These are phyloP conservation scores for Sanghuangporus sanghuang DNA, from an alignment of 1,284 basidiomycete genomes.

Conservation along the genomic window DNA sequence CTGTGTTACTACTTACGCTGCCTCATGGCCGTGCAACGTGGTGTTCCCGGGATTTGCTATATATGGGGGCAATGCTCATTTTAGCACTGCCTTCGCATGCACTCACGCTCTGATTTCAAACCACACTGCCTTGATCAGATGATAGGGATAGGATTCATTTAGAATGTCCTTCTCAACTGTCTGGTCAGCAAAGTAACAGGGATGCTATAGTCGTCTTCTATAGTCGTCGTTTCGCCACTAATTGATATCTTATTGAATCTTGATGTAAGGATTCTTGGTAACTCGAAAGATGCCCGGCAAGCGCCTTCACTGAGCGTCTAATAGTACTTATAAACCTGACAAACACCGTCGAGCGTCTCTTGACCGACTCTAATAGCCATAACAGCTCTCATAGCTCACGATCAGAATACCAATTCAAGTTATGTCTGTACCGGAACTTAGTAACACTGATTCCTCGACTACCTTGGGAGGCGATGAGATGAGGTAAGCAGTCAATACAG, in stretches of 20 bases:
- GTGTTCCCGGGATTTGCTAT: not conserved
- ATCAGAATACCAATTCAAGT: not conserved
- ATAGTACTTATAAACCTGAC: not conserved
- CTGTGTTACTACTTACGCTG: not conserved
- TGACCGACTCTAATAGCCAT: too few species aligned
- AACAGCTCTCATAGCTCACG: too few species aligned
- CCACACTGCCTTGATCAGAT: not conserved
- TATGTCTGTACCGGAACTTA: not conserved
- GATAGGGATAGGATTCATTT: not conserved
- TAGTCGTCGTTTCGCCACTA: not conserved
- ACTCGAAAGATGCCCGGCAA: not conserved
- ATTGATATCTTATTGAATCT: not conserved
- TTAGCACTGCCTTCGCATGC: not conserved
- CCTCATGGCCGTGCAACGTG: not conserved
- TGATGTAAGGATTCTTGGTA: not conserved
- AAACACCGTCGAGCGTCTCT: not conserved
- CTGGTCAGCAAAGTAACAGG: not conserved
- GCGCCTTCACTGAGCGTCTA: not conserved
- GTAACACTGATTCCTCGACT: not conserved
- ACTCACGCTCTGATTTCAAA: not conserved
- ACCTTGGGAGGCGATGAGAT: not conserved
- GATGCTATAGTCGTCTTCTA: not conserved
- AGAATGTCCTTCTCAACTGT: not conserved
- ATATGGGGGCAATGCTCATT: not conserved
- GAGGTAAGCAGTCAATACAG: not conserved